Base-by-base conservation (phyloP, 768 basidiomycete species). In the Tylopilus balloui region DNA sequence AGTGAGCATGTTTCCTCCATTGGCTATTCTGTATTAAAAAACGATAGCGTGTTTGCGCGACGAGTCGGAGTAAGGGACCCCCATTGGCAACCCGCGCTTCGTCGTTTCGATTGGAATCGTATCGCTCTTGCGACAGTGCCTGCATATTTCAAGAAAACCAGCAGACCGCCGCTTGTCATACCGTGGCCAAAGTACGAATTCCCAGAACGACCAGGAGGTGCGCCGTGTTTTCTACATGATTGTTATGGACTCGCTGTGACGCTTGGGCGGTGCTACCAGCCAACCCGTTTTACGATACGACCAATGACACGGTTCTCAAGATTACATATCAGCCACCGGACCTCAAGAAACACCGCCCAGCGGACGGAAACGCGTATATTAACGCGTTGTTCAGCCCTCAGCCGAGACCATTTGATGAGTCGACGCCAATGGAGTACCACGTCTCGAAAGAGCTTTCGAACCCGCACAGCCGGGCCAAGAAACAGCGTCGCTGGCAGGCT, bases 381-480 rank as follows among this genome's bases (percentile, higher is more conserved):
- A 80, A 78, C 48, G 74, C 78, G 21, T 56, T 75, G 25, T 64
- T 65, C 36, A 75, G 75, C 45, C 71, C 73, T 11, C 60, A 60
- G 23, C 67, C 69, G 24, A 58, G 63, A n/a, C 61, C 75, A 24
- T 77, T 76, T 53, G 75, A 81, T 25, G 73, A 75, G 11, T 66
- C 73, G 13, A 69, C 73, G 10, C 85, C 86, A 12, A 74, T 88
- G 51, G 90, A 92, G 62, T 60, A 77, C 20, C 79, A 80, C 60
- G 68, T 92, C 48, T 62, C 71, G 38, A 77, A 77, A 52, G 90
- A 92, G 60, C 78, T 92, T 32, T 75, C 86, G 23, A 90, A 91
- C 65, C 88, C 88, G 21, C 84, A 90, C 60, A 81, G 86, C 12
- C 83, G 87, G 17, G 86, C 88, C 9, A 90, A 88, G 73, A 90